These are phyloP conservation scores for Daedalea quercina DNA, from an alignment of 768 basidiomycete species.

Conservation along the genomic window DNA sequence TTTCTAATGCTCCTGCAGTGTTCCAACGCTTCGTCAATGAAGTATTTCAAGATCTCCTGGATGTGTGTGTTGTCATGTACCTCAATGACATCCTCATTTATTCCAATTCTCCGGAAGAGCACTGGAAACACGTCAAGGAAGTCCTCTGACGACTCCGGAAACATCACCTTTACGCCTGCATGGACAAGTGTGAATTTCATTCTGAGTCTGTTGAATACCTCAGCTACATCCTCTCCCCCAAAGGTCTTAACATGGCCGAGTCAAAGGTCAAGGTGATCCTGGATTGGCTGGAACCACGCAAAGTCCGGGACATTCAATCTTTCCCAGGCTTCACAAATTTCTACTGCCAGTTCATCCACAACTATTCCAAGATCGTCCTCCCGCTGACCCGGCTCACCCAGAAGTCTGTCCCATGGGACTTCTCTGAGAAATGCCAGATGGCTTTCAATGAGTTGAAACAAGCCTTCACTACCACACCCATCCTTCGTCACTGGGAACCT, in stretches of 20 bases:
- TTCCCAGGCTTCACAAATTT: slow-evolving; percentile 28
- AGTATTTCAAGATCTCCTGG: slow-evolving; percentile 8
- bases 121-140: slow-evolving; percentile 9
- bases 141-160: slow-evolving; percentile 23
- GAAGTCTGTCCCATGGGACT: slow-evolving; percentile 20
- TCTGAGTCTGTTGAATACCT: slow-evolving; percentile 32
- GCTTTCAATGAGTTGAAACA: slow-evolving; percentile 26
- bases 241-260: slow-evolving; percentile 30
- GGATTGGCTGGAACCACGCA: slow-evolving; percentile 23
- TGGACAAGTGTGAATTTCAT: slow-evolving; percentile 32
- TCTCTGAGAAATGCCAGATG: slow-evolving; percentile 4
- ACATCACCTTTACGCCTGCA: slow-evolving; percentile 21
- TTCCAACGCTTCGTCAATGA: slow-evolving; percentile 16
- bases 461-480: slow-evolving; percentile 13
- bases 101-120: slow-evolving; percentile 9
- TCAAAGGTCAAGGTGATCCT: slow-evolving; percentile 30
- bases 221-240: slow-evolving; percentile 29
- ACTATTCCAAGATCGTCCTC: slow-evolving; percentile 27
- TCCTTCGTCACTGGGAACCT: slow-evolving; percentile 17
- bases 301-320: slow-evolving; percentile 24
- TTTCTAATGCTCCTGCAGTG: slow-evolving; percentile 16
- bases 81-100: slow-evolving; percentile 16
- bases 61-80: slow-evolving; percentile 19
- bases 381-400: slow-evolving; percentile 24
- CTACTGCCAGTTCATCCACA: slow-evolving; percentile 25